These are phyloP conservation scores for Barnettozyma salicaria DNA, from an alignment of 805 yeast genomes.

Conservation along the genomic window DNA sequence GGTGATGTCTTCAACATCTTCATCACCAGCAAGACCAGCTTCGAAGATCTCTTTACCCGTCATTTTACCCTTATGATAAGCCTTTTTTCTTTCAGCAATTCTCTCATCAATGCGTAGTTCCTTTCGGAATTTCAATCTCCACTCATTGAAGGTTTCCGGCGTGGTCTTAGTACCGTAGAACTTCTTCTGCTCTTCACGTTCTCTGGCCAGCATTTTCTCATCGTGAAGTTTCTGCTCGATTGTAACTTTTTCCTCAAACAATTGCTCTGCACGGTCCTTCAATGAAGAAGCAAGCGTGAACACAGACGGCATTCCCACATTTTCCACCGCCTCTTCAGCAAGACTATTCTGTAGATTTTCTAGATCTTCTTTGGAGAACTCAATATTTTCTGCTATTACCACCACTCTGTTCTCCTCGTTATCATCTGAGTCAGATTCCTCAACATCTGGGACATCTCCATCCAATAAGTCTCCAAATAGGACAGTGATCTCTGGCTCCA, in stretches of 20 bases:
- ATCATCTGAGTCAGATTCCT: conserved; percentile 29
- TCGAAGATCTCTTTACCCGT: conserved; percentile 91
- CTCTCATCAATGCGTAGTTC: conserved; percentile 68
- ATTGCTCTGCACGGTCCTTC: conserved; percentile 74
- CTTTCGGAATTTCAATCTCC: conserved; percentile 68
- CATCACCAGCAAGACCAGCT: conserved; percentile 73
- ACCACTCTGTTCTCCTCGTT: conserved; percentile 43
- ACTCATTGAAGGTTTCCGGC: conserved; percentile 56
- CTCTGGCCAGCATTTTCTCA: conserved; percentile 52
- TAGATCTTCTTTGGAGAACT: conserved; percentile 46
- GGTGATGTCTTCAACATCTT: conserved; percentile 41
- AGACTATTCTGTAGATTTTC: conserved; percentile 34
- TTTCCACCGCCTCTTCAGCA: conserved; percentile 61
- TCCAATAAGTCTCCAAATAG: conserved; percentile 28
- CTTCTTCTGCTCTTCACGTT: conserved; percentile 80
- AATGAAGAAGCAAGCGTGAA: conserved; percentile 72
- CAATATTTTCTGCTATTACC: conserved; percentile 51
- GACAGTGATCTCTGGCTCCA: conserved; percentile 53
- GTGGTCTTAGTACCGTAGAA: conserved; percentile 91
- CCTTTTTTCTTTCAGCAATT: conserved; percentile 42
- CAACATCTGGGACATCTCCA: conserved; percentile 21
- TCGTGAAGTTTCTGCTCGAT: conserved; percentile 53
- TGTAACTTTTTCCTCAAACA: conserved; percentile 54
- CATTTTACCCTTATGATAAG: conserved; percentile 68
- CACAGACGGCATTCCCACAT: conserved; percentile 87